phyloP scores from a whole-genome alignment of 164 flowering plant genomes.

The Akebia trifoliata region DNA sequence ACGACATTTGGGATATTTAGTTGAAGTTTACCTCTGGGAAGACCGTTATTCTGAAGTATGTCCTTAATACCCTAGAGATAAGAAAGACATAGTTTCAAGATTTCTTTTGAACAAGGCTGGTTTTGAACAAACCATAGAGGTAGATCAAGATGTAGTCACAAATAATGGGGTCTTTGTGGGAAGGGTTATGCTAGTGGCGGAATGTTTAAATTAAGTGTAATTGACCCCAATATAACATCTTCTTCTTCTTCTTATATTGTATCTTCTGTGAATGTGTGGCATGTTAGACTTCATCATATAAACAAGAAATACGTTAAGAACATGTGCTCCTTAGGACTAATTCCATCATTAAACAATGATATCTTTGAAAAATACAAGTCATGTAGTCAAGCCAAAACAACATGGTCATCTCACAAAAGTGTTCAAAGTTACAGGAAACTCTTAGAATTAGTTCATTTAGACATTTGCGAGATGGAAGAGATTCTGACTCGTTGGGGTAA shows the following conservation, averaged over 20 bases:
- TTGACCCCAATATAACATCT: not conserved
- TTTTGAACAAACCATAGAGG: conserved; percentile 5
- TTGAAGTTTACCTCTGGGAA: conserved; percentile 12
- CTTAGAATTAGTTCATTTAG: conserved; percentile 2
- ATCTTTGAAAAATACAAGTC: conserved; percentile 4
- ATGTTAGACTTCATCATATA: conserved; percentile 11
- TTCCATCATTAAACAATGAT: not conserved
- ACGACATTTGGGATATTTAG: conserved; percentile 5
- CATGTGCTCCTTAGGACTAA: conserved; percentile 9
- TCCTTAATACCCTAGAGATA: not conserved
- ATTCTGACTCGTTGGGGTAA: conserved; percentile 9
- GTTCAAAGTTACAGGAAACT: conserved; percentile 3
- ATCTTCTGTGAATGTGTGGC: conserved; percentile 8
- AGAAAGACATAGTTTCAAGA: conserved; percentile 13
- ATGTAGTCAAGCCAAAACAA: conserved; percentile 5
- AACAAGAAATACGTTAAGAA: not conserved
- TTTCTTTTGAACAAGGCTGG: conserved; percentile 8
- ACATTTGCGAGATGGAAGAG: conserved; percentile 14
- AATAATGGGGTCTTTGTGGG: conserved; percentile 11
- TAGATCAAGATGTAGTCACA: not conserved
- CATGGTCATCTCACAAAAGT: not conserved
- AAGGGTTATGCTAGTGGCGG: conserved; percentile 11
- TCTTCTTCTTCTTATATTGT: conserved; percentile 3
- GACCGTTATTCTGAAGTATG: not conserved
- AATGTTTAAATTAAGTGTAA: not conserved